Percentiles rank a stretch among this genome's conserved stretches.
Evolutionary conservation across 2,329 filamentous ascomycete genomes (phyloP).

Genomic region (Claviceps purpurea): DNA sequence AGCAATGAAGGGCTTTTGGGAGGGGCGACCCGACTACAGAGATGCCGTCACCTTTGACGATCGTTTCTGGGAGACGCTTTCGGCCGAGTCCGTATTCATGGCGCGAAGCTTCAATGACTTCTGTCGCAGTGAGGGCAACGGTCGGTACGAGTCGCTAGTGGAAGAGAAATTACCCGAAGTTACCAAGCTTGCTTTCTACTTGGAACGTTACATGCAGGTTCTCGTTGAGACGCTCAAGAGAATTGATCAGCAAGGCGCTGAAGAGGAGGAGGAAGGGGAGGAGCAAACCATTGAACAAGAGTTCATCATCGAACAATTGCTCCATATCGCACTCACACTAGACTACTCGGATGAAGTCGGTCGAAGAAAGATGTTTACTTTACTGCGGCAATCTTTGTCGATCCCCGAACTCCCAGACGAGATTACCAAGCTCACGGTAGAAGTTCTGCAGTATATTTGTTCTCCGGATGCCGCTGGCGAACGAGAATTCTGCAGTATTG

Average conservation of each 20-base stretch:
- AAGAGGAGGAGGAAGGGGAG: conserved; percentile 47
- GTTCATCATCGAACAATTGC: conserved; percentile 88
- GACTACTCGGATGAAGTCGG: conserved; percentile 98
- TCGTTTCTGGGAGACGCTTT: conserved; percentile 66
- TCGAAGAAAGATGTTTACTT: conserved; percentile 85
- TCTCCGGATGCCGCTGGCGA: conserved; percentile 61
- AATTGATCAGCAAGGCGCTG: conserved; percentile 39
- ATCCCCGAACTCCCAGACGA: conserved; percentile 83
- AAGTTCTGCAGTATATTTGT: conserved; percentile 72
- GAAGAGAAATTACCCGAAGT: conserved; percentile 96
- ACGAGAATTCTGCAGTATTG: conserved; percentile 69
- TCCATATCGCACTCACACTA: conserved; percentile 80
- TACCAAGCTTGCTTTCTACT: conserved; percentile 74
- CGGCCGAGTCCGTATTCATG: conserved; percentile 79
- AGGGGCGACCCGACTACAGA: conserved; percentile 71
- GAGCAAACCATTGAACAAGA: conserved; percentile 83
- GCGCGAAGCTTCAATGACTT: conserved; percentile 90
- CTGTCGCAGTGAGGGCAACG: conserved; percentile 60
- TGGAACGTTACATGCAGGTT: conserved; percentile 65
- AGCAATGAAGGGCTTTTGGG: conserved; percentile 95
- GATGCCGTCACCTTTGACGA: conserved; percentile 61
- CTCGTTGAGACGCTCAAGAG: conserved; percentile 51
- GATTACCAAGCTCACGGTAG: conserved; percentile 74
- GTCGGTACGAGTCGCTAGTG: conserved; percentile 59
- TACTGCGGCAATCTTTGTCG: conserved; percentile 74